Percentiles rank a stretch among this genome's conserved stretches.
phyloP scores from a whole-genome alignment of 139 green algal species.

The Chlorella sp. region DNA sequence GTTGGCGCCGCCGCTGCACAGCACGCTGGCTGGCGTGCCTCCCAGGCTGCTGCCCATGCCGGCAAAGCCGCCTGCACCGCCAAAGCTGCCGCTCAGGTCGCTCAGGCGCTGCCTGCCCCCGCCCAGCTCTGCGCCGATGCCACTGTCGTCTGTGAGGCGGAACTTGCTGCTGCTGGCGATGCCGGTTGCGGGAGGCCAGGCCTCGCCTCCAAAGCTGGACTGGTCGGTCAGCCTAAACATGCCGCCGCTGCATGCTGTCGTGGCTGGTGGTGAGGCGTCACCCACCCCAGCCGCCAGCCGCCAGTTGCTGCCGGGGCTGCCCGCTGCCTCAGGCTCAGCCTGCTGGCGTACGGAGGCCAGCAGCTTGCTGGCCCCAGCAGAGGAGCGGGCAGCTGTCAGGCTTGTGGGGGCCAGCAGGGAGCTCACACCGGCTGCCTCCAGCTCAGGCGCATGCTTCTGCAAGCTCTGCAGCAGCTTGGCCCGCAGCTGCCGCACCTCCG shows the following conservation, averaged over 20 bases:
- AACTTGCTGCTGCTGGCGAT: slow-evolving; percentile 17
- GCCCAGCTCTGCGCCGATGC: background rate
- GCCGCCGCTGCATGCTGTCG: no score
- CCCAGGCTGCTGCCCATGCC: no score
- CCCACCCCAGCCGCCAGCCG: background rate
- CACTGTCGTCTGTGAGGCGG: slow-evolving; percentile 15
- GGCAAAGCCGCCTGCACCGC: background rate
- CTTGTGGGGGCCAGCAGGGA: no score
- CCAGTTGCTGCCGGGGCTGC: background rate
- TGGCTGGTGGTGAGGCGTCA: no score
- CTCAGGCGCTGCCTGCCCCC: background rate
- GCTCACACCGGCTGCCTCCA: background rate
- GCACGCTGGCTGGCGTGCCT: slow-evolving; percentile 3
- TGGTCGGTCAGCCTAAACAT: no score
- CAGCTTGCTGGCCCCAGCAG: background rate
- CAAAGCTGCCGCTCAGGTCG: background rate
- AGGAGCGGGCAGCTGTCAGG: background rate
- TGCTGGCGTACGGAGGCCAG: background rate
- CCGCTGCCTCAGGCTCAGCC: background rate
- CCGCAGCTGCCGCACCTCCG: slow-evolving; percentile 20
- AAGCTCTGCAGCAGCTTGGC: slow-evolving; percentile 29
- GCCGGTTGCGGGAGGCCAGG: background rate
- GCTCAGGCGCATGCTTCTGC: slow-evolving; percentile 21
- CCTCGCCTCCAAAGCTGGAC: no score
- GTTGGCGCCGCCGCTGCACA: background rate